Percentiles rank a stretch among this genome's conserved stretches.
Conservation (phyloP, 352 stramenopile species). For the Halophytophthora polymorphica region DNA sequence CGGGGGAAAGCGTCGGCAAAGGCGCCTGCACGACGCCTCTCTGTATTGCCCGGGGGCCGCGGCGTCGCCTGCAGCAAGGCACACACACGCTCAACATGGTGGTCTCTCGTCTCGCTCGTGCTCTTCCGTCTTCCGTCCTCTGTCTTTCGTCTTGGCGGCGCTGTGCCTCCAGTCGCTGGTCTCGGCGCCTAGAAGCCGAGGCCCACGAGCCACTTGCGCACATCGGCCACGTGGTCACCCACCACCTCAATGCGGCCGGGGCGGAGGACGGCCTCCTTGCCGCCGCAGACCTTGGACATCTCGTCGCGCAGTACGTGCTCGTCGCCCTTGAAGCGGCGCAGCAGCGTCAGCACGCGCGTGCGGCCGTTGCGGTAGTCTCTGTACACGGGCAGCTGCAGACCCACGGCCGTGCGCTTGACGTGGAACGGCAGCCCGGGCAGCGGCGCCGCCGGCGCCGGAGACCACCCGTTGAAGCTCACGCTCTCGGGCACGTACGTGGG, state of each 20-base stretch:
- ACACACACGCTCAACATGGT: no score
- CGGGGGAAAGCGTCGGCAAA: no score
- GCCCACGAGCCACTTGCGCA: slow-evolving; percentile 84
- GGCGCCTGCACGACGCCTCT: no score
- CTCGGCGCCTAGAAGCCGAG: slow-evolving; percentile 87
- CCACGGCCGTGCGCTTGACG: slow-evolving; percentile 79
- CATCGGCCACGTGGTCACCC: slow-evolving; percentile 59
- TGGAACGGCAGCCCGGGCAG: slow-evolving; percentile 65
- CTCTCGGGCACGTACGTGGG: slow-evolving; percentile 76
- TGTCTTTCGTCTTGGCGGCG: not conserved
- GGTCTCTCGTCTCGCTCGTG: not conserved
- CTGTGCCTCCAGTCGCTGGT: no score
- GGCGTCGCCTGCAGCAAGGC: no score
- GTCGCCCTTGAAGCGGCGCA: slow-evolving; percentile 79
- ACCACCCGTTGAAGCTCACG: slow-evolving; percentile 89
- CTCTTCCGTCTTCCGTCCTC: slow-evolving; percentile 1
- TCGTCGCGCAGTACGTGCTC: slow-evolving; percentile 71
- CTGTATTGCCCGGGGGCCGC: no score
- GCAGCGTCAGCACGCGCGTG: slow-evolving; percentile 84
- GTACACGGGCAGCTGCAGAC: slow-evolving; percentile 84
- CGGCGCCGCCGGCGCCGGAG: slow-evolving; percentile 60
- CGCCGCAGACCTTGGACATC: slow-evolving; percentile 84
- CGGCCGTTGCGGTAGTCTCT: slow-evolving; percentile 82
- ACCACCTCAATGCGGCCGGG: slow-evolving; percentile 76
- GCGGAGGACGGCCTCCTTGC: slow-evolving; percentile 66